phyloP scores from a whole-genome alignment of 2,329 filamentous ascomycete species.

The Ilyonectria destructans region DNA sequence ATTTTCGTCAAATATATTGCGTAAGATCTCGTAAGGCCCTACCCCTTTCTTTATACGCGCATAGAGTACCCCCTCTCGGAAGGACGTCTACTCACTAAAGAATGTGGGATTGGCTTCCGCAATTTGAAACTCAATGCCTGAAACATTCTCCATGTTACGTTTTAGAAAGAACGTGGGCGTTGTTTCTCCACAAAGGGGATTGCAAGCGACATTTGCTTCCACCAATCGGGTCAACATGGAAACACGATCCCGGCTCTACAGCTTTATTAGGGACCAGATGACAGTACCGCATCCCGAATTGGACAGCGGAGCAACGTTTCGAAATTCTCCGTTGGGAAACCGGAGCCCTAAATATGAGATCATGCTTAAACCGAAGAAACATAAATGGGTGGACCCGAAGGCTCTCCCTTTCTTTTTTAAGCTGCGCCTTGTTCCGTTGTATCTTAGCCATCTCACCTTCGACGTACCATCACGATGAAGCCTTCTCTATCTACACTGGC shows the following conservation, averaged over 20 bases:
- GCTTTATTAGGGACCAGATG: constrained; percentile 15
- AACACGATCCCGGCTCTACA: not conserved
- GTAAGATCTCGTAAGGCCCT: no score
- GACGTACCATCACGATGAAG: constrained; percentile 13
- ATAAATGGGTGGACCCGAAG: not conserved
- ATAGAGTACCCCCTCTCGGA: not conserved
- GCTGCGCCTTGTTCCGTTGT: not conserved
- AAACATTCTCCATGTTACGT: constrained; percentile 5
- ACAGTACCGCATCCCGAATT: constrained; percentile 13
- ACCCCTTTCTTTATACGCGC: no score
- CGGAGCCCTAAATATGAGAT: constrained; percentile 4
- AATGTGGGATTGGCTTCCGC: not conserved
- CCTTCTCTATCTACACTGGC: constrained; percentile 6
- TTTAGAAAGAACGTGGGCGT: constrained; percentile 11
- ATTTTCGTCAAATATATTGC: no score
- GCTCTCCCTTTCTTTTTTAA: not conserved
- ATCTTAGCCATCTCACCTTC: not conserved
- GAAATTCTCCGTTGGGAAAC: constrained; percentile 4
- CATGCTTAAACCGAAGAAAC: not conserved
- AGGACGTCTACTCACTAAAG: no score
- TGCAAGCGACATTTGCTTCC: constrained; percentile 12
- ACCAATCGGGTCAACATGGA: constrained; percentile 25
- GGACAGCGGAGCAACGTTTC: constrained; percentile 17
- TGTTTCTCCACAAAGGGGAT: constrained; percentile 24
- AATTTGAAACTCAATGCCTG: constrained; percentile 17